These are phyloP conservation scores for Penicillium waksmanii DNA, from an alignment of 495 filamentous ascomycete species.

Conservation along the genomic window DNA sequence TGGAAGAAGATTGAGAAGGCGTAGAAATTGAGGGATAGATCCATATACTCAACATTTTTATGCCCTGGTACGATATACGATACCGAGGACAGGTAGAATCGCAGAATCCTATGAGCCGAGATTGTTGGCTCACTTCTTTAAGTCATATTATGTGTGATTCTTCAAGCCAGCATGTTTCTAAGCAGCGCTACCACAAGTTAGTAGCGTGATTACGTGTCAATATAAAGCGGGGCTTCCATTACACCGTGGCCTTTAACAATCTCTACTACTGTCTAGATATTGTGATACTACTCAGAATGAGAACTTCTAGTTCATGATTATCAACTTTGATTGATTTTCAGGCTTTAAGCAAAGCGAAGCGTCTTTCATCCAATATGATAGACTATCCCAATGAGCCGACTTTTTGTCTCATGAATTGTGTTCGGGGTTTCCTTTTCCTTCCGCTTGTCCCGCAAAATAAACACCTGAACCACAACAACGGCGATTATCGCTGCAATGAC, in stretches of 20 bases:
- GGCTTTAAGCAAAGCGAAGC: not conserved
- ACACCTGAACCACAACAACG: slow-evolving; percentile 23
- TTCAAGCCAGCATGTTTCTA: no score
- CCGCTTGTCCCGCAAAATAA: slow-evolving; percentile 22
- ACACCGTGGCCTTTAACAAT: no score
- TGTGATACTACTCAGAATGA: no score
- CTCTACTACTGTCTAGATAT: no score
- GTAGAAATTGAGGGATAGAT: not conserved
- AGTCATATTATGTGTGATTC: no score
- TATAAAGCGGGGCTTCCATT: no score
- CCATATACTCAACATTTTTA: not conserved
- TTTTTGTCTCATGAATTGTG: not conserved
- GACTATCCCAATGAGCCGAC: not conserved
- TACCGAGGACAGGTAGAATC: no score
- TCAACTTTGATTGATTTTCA: no score
- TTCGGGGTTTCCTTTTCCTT: not conserved
- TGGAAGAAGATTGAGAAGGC: slow-evolving; percentile 24
- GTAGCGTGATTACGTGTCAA: not conserved
- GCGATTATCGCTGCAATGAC: slow-evolving; percentile 28
- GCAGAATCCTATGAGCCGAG: no score
- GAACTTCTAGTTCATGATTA: no score
- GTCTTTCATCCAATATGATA: not conserved
- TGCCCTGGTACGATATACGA: no score
- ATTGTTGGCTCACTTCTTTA: no score
- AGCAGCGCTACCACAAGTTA: not conserved